Conservation (phyloP, 169 alveolate species). For the Plasmodium ovale region DNA sequence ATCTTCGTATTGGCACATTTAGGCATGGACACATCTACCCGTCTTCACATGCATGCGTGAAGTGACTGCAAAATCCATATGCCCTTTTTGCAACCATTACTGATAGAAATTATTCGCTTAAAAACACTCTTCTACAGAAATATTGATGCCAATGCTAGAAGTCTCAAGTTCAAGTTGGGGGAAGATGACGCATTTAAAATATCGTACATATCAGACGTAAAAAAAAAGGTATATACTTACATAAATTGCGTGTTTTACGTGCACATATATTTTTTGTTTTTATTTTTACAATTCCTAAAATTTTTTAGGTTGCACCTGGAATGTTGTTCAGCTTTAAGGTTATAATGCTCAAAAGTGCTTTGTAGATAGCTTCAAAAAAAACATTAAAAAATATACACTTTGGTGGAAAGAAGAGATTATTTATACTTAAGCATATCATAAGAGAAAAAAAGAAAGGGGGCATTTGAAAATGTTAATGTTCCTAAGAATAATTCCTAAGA, state of each 20-base stretch:
- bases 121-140: constrained; percentile 21
- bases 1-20: no score
- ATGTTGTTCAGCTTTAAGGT: constrained; percentile 71
- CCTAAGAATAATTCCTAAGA: not conserved
- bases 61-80: no score
- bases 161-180: constrained; percentile 10
- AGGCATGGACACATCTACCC: no score
- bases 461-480: not conserved
- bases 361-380: not conserved
- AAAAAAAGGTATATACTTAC: constrained; percentile 54
- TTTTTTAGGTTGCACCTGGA: constrained; percentile 64
- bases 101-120: not conserved
- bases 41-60: no score
- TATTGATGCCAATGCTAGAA: constrained; percentile 41
- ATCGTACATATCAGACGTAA: constrained; percentile 26
- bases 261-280: not conserved
- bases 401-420: no score
- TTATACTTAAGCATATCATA: no score
- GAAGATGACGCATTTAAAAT: constrained; percentile 27
- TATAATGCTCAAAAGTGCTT: not conserved
- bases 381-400: no score
- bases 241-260: not conserved
- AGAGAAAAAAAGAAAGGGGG: not conserved
- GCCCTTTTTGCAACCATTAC: not conserved
- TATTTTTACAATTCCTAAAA: constrained; percentile 12